Evolutionary conservation across 2,329 filamentous ascomycete species (phyloP), one percentile per base, ranked within the genome.

Genomic region (Cytospora piceicola): DNA sequence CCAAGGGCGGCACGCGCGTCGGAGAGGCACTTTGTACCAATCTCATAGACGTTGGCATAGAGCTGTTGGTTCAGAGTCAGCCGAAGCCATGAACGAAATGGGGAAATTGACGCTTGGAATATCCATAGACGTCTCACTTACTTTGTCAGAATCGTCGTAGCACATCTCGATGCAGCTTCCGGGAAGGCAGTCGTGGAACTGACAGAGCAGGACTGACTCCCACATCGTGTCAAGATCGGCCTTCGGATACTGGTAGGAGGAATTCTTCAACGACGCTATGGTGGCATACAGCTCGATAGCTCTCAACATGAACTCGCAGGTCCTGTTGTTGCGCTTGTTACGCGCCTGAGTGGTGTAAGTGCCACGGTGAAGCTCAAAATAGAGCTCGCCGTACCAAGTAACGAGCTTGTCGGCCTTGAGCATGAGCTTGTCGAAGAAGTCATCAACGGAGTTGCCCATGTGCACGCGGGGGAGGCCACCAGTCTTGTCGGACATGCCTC

Each of bases 301-400:
- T 56, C 93, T 90, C 61, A 99, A 83, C 79, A 97, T 78, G 61
- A 91, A 88, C 78, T 99, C 95, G 0, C 92, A 85, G 74, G 89
- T 90, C 63, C 95, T 87, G 76, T 98, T 99, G 81, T 96, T 94
- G 71, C 88, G 88, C 81, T 99, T 99, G 82, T 97, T 99, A 80
- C 97, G 97, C 67, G 94, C 91, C 77, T 98, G 94, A 0, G 94
- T 97, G 4, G 95, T 99, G 79, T 98, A 98, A 15, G 94, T 98
- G 61, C 95, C 95, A 67, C 95, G 91, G 76, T 99, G 95, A 58
- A 99, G 85, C 78, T 99, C 95, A 76, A 99, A 97, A 80, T 99
- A 99, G 11, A 99, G 85, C 79, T 99, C 95, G 52, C 95, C 95
- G 75, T 97, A 97, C 95, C 95, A 99, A 1, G 95, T 98, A 29